A percentile compares a stretch with the other conserved stretches of the same genome.
phyloP scores from a whole-genome alignment of 345 rosid genomes.

The Acer saccharum region DNA sequence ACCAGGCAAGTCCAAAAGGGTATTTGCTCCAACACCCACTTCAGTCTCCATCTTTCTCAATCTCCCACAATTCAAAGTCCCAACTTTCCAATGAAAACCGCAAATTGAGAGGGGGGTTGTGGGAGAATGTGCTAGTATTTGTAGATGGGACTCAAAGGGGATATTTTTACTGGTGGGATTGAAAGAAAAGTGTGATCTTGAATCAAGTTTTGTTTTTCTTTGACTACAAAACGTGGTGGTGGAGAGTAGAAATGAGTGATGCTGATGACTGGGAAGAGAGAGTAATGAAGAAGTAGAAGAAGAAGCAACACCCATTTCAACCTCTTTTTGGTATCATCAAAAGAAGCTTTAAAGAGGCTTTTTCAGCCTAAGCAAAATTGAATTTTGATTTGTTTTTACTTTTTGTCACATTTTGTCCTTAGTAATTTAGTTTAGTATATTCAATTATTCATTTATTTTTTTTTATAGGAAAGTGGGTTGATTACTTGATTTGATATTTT shows the following conservation, averaged over 20 bases:
- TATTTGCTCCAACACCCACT: constrained; percentile 27
- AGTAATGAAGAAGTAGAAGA: constrained; percentile 42
- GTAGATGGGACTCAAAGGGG: constrained; percentile 7
- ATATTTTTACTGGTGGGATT: constrained; percentile 1
- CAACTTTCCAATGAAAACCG: constrained; percentile 18
- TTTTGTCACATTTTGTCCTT: no score
- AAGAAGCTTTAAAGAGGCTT: neutral
- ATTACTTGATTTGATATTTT: no score
- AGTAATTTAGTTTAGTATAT: no score
- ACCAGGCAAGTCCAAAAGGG: constrained; percentile 48
- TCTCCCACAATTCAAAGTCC: constrained; percentile 44
- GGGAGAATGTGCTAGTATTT: constrained; percentile 14
- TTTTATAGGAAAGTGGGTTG: no score
- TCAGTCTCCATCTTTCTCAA: constrained; percentile 44
- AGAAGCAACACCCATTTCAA: constrained; percentile 48
- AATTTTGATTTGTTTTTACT: neutral
- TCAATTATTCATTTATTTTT: no score
- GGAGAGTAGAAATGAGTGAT: constrained; percentile 5
- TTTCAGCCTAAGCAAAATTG: neutral
- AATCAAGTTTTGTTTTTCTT: constrained; percentile 18
- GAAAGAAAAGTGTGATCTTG: constrained; percentile 28
- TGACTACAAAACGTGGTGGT: constrained; percentile 20
- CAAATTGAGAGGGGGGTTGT: constrained; percentile 7
- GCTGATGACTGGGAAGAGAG: constrained; percentile 15
- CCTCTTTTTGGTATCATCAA: neutral